Base-by-base conservation (phyloP, 1,284 basidiomycete genomes). In the Boletus mariae region DNA sequence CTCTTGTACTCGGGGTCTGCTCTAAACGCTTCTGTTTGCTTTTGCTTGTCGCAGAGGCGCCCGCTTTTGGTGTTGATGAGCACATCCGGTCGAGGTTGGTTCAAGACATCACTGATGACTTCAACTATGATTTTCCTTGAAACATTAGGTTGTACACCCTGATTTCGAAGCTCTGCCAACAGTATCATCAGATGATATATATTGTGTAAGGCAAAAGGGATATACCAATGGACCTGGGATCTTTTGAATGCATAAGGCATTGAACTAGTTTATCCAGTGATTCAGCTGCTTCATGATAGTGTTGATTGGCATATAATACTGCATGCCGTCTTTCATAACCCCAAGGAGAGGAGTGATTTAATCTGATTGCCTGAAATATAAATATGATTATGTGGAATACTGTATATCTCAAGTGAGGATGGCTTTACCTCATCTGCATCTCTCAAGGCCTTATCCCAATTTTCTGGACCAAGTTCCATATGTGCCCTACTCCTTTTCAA, bases 21-120 rank as follows among this genome's bases (percentile, higher is more conserved):
- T 31, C 35, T 47, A 12, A 51, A 56, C 1, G 26, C 48, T 9
- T 45, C 49, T 23, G 3, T 20, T 45, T 47, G 55, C 25, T 43
- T 34, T 11, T 32, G 9, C 13, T 40, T 52, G 29, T 56, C 11
- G 20, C 44, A 56, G 17, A 56, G 47, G 9, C 44, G 28, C 17
- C 54, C 48, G 25, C 47, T 47, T 44, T 47, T 23, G 35, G 55
- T 56, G 45, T 56, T 17, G 34, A 56, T 44, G 40, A 56, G 1
- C 7, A 51, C n/a, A n/a, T 47, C 29, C 1, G 55, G 55, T 2
- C 54, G 53, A 8, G 53, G 25, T 10, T 34, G 34, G 32, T 6
- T 13, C 17, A 55, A 35, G 25, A 46, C 28, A 1, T 45, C 29
- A 6, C 49, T 28, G 9, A 55, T 26, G 10, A 41, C 37, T 13